Base-by-base conservation (phyloP, 164 flowering plant species). In the Macadamia integrifolia region DNA sequence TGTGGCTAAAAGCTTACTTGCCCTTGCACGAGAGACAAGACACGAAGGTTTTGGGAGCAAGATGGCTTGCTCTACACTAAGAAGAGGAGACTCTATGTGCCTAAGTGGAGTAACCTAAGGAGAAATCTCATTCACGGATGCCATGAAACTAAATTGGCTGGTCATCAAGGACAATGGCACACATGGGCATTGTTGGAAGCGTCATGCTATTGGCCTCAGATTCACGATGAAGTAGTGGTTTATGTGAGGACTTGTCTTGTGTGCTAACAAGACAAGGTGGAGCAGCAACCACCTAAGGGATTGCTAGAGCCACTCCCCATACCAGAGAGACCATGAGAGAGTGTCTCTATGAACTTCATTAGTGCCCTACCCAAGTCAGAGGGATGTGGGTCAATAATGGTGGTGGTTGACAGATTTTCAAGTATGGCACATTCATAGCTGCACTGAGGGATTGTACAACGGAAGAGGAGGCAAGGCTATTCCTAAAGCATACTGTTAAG, bases 401-500 rank as follows among this genome's bases (percentile, higher is more conserved):
- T 71, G 35, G 58, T 68, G 9, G 69, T 67, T 1, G 60, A 70
- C 14, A 6, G 14, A 8, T 75, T 71, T 35, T 70, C 62, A 70
- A 70, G 65, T 75, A 75, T 58, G 61, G 23, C 0, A 23, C 29
- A 0, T 74, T 69, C 43, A 64, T 69, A 3, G 43, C 17, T 0
- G 53, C 69, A 0, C 69, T 59, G 6, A 12, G 13, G 9, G 55
- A 12, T 3, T 50, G 55, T 50, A 50, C 55, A 3, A 50, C 17
- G 12, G 55, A 50, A 23, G 23, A 23, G 23, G 23, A 23, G 23
- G 23, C 23, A 23, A 23, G 23, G 23, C 23, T 23, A 23, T 23
- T 23, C 23, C 23, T 23, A 23, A 23, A 23, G 23, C 23, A 23
- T 23, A 23, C 23, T 23, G 23, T 23, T 23, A 23, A 23, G 23